A percentile compares a stretch with the other conserved stretches of the same genome.
These are phyloP conservation scores for Fraxinus paxiana DNA, from an alignment of 305 asterid genomes.

Conservation along the genomic window DNA sequence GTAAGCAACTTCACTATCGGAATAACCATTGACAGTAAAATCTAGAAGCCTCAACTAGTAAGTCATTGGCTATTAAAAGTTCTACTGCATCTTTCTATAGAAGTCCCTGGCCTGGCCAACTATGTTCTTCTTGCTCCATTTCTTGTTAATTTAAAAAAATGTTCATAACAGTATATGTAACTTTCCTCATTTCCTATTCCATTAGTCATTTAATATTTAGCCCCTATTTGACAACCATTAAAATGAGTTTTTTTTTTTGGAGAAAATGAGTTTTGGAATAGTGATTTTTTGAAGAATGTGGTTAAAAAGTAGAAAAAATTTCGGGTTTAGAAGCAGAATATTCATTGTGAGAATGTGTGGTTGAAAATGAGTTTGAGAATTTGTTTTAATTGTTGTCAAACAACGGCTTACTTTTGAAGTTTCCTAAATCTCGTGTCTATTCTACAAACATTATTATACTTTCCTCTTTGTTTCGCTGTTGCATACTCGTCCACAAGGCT, in stretches of 20 bases:
- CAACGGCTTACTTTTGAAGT: not conserved
- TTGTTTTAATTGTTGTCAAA: not conserved
- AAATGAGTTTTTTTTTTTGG: too few relatives aligned
- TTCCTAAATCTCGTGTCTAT: not conserved
- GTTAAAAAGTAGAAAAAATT: too few relatives aligned
- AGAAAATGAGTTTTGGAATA: too few relatives aligned
- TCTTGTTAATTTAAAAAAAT: not conserved
- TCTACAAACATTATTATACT: not conserved
- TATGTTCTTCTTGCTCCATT: not conserved
- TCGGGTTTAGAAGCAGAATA: too few relatives aligned
- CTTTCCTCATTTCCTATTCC: not conserved
- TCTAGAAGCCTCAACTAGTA: conserved; percentile 8
- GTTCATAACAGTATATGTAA: not conserved
- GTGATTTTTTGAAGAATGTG: too few relatives aligned
- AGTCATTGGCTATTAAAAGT: not conserved
- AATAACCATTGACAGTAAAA: conserved; percentile 9
- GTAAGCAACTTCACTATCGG: not conserved
- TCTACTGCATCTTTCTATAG: not conserved
- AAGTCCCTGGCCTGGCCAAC: not conserved
- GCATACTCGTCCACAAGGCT: conserved; percentile 6
- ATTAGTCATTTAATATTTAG: conserved; percentile 7
- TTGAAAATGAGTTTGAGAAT: not conserved
- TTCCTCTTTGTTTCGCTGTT: not conserved
- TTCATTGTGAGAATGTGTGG: not conserved
- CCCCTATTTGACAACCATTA: too few relatives aligned